These are phyloP conservation scores for Kwoniella mangroviensis DNA, from an alignment of 768 basidiomycete species.

Conservation along the genomic window DNA sequence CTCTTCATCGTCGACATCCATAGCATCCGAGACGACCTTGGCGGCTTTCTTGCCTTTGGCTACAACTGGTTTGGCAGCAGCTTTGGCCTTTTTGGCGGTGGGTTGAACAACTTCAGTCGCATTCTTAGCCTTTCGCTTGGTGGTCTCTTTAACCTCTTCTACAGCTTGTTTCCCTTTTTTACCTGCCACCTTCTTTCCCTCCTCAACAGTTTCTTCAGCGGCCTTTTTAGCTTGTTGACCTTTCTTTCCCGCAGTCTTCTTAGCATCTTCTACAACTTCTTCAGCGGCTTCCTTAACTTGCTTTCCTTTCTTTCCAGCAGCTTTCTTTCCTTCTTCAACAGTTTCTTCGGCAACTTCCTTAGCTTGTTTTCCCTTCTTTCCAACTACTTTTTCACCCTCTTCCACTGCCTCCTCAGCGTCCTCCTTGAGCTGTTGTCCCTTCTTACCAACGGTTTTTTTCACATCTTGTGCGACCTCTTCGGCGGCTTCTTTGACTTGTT, in stretches of 20 bases:
- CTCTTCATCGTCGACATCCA: constrained; percentile 32
- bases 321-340: constrained; percentile 28
- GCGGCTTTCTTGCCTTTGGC: constrained; percentile 45
- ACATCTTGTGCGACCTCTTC: constrained; percentile 21
- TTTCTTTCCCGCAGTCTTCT: constrained; percentile 28
- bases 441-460: constrained; percentile 9
- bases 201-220: constrained; percentile 21
- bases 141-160: constrained; percentile 22
- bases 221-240: constrained; percentile 24
- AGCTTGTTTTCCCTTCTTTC: constrained; percentile 40
- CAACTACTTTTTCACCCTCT: constrained; percentile 21
- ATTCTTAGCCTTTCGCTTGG: constrained; percentile 30
- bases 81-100: constrained; percentile 28
- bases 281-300: constrained; percentile 20
- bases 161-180: constrained; percentile 26
- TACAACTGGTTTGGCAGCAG: constrained; percentile 17
- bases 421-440: background rate
- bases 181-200: constrained; percentile 28
- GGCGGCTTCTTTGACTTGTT: constrained; percentile 24
- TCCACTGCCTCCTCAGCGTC: constrained; percentile 1
- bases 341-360: constrained; percentile 22
- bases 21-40: constrained; percentile 21
- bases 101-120: constrained; percentile 26
- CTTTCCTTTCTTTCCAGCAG: constrained; percentile 27
- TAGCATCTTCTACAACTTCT: constrained; percentile 18